Evolutionary conservation across 768 basidiomycete species (phyloP), one percentile per base, ranked within the genome.

Genomic region (Mycena polygramma): DNA sequence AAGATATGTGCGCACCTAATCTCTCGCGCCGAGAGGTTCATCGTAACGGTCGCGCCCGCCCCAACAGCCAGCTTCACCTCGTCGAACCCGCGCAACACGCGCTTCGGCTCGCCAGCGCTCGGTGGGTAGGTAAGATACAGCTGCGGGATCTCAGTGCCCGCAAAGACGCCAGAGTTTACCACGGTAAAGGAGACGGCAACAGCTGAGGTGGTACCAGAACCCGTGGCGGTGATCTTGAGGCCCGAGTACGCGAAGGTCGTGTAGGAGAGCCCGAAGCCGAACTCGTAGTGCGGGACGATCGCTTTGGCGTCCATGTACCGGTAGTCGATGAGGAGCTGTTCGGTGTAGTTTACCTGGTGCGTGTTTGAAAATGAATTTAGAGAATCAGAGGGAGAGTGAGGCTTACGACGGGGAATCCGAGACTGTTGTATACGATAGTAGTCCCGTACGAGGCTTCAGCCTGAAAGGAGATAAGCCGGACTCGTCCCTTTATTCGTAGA

Each of bases 221-320:
- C 69, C 14, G 82, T 79, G 15, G 79, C 64, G 10, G 77, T 54
- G 55, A 89, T 80, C 4, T 82, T 76, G 54, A 92, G 77, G 26
- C 81, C 78, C 14, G 89, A 88, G 78, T 92, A 93, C 5, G 83
- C 76, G 78, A 94, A 95, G 0, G 85, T 88, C 55, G 93, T 93
- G 78, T 94, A 95, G 4, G 88, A 90, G 17, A 94, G 82, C 2
- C 93, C 93, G 76, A 88, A 93, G 6, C 92, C 92, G 78, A 93
- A 94, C 73, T 89, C 86, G 75, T 84, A 91, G 51, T 87, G 84
- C 0, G 90, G 90, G 1, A 74, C 76, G 60, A 90, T 87, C 69
- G 79, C 79, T 39, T 87, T 79, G 19, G 82, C 81, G 60, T 90
- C 89, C 81, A 92, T 89, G 78, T 88, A 86, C 10, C 90, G 86